Evolutionary conservation across 2,329 filamentous ascomycete species (phyloP).

Genomic region (Aspergillus chevalieri): DNA sequence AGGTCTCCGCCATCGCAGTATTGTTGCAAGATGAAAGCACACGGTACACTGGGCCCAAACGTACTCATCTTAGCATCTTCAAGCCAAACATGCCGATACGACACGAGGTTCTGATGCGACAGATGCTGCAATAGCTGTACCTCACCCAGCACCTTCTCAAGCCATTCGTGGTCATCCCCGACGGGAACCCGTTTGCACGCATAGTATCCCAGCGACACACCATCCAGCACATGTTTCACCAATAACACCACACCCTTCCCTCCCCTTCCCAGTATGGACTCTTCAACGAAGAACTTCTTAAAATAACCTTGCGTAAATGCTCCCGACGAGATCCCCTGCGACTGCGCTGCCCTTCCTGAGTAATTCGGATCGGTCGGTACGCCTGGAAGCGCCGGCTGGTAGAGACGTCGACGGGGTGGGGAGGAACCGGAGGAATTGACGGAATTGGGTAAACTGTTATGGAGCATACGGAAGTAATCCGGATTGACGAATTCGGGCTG

Average conservation of each 20-base stretch:
- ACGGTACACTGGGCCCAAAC: constrained; percentile 87
- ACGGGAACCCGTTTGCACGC: constrained; percentile 97
- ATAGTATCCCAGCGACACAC: constrained; percentile 80
- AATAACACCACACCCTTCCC: constrained; percentile 92
- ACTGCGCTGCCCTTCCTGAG: constrained; percentile 34
- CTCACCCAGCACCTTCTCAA: constrained; percentile 89
- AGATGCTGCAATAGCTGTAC: constrained; percentile 88
- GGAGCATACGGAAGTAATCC: constrained; percentile 92
- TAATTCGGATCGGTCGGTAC: constrained; percentile 42
- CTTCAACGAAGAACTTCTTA: constrained; percentile 84
- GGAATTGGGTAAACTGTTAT: constrained; percentile 50
- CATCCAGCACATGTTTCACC: constrained; percentile 88
- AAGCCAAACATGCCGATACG: constrained; percentile 95
- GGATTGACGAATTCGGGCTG: constrained; percentile 73
- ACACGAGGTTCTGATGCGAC: constrained; percentile 90
- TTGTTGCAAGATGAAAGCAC: constrained; percentile 93
- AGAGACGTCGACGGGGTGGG: constrained; percentile 45
- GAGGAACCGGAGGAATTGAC: constrained; percentile 40
- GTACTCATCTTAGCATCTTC: constrained; percentile 78
- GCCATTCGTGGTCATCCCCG: constrained; percentile 87
- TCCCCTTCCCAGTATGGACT: constrained; percentile 76
- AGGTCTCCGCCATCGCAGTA: constrained; percentile 94
- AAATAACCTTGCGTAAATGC: constrained; percentile 94
- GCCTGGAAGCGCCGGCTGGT: constrained; percentile 42
- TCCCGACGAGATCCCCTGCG: constrained; percentile 70